Evolutionary conservation across 208 protist genomes (phyloP).

Genomic region (Leishmania guyanensis): DNA sequence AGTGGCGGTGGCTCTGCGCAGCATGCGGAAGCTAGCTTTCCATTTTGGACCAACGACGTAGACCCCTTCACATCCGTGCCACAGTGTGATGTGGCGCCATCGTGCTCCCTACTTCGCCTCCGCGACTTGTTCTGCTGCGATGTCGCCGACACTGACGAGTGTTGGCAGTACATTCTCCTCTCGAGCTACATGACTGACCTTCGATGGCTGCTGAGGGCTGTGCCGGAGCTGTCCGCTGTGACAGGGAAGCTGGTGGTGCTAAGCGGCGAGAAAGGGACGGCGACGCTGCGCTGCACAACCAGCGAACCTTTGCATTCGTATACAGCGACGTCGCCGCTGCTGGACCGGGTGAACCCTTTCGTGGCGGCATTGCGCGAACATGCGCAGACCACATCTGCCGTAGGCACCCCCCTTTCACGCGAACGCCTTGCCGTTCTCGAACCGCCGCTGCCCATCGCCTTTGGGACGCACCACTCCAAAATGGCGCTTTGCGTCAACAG

Average conservation of each 20-base stretch:
- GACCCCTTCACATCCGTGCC: background rate
- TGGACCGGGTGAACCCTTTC: constrained; percentile 29
- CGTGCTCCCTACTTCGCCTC: constrained; percentile 28
- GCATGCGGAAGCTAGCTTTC: background rate
- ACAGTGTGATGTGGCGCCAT: too few species aligned
- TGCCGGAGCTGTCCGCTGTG: constrained; percentile 39
- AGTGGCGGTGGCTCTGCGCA: background rate
- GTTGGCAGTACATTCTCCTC: constrained; percentile 61
- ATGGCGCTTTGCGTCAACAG: constrained; percentile 60
- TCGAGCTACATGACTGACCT: constrained; percentile 80
- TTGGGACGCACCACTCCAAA: constrained; percentile 89
- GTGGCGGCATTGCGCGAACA: constrained; percentile 5
- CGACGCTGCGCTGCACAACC: constrained; percentile 24
- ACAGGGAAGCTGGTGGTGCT: constrained; percentile 46
- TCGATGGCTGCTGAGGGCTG: constrained; percentile 52
- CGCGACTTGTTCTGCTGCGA: constrained; percentile 58
- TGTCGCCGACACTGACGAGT: constrained; percentile 34
- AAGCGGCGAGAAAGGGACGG: constrained; percentile 54
- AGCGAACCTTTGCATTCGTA: background rate
- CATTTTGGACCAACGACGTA: constrained; percentile 12
- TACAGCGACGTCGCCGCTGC: constrained; percentile 13
- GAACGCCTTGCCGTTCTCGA: constrained; percentile 55
- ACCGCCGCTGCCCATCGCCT: constrained; percentile 68
- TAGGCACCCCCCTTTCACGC: background rate
- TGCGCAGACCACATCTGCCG: background rate